phyloP scores from a whole-genome alignment of 371 early-diverging fungal species.

The Synchytrium microbalum region DNA sequence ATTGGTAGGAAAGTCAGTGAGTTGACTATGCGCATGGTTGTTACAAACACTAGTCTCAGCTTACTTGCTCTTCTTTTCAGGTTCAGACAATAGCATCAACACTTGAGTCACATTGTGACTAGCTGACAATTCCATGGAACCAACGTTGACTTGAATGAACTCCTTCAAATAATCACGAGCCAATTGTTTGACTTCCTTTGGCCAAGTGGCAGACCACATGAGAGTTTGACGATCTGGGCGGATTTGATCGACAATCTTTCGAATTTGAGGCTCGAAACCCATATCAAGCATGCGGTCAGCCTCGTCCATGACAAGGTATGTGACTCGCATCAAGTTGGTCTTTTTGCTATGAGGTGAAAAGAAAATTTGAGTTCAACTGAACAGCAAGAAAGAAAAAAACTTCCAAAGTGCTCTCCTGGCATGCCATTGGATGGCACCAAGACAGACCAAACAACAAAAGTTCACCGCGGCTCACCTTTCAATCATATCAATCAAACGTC shows the following conservation, averaged over 20 bases:
- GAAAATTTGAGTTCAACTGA: no score
- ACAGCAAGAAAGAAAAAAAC: no score
- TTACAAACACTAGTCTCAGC: not conserved
- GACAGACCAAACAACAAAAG: no score
- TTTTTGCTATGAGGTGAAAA: slow-evolving; percentile 44
- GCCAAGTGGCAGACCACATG: slow-evolving; percentile 99
- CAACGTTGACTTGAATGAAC: slow-evolving; percentile 98
- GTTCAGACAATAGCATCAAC: slow-evolving; percentile 67
- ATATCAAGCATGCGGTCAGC: slow-evolving; percentile 88
- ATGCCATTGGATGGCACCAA: no score
- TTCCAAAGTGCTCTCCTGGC: no score
- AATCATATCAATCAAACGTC: slow-evolving; percentile 97
- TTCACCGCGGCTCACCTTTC: slow-evolving; percentile 40
- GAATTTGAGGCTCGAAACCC: slow-evolving; percentile 99
- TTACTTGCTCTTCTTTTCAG: slow-evolving; percentile 62
- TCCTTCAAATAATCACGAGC: slow-evolving; percentile 92
- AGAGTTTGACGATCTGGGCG: slow-evolving; percentile 98
- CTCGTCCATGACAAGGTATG: slow-evolving; percentile 97
- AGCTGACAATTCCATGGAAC: slow-evolving; percentile 58
- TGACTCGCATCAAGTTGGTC: slow-evolving; percentile 90
- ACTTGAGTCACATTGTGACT: slow-evolving; percentile 54
- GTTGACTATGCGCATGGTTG: not conserved
- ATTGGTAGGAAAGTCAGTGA: slow-evolving; percentile 9
- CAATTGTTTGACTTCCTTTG: slow-evolving; percentile 91
- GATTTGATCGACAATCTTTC: slow-evolving; percentile 97